These are phyloP conservation scores for Amauroascus verrucosus DNA, from an alignment of 2,329 filamentous ascomycete species.

Conservation along the genomic window DNA sequence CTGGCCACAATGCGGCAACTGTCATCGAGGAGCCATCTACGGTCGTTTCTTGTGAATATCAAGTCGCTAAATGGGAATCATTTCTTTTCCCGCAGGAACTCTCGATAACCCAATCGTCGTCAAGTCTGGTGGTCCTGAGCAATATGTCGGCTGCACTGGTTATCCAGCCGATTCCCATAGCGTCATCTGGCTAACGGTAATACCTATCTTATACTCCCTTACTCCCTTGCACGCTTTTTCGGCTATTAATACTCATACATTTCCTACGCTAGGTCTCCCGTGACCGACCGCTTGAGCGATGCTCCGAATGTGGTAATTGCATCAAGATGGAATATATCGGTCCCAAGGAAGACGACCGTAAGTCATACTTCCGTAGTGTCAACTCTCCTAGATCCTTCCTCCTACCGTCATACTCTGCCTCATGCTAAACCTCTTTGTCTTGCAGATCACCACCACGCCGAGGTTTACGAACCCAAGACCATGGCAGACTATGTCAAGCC, in stretches of 20 bases:
- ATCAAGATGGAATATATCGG: slow-evolving; percentile 98
- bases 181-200: slow-evolving; percentile 81
- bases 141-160: slow-evolving; percentile 94
- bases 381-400: neutral
- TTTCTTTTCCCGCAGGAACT: slow-evolving; percentile 50
- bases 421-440: neutral
- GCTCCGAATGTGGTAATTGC: slow-evolving; percentile 89
- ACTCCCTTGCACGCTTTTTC: neutral
- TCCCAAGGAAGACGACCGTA: slow-evolving; percentile 59
- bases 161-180: slow-evolving; percentile 83
- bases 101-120: slow-evolving; percentile 82
- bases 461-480: slow-evolving; percentile 78
- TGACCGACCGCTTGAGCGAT: slow-evolving; percentile 85
- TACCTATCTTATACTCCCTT: neutral
- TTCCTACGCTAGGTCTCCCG: slow-evolving; percentile 57
- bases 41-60: neutral
- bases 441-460: slow-evolving; percentile 41
- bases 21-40: neutral
- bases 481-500: slow-evolving; percentile 94
- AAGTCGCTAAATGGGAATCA: neutral
- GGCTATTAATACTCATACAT: neutral
- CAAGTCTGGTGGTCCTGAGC: slow-evolving; percentile 86
- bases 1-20: neutral
- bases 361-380: slow-evolving; percentile 18
- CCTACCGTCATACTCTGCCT: neutral